These are phyloP conservation scores for Acmispon strigosus DNA, from an alignment of 306 rosid genomes.

Conservation along the genomic window DNA sequence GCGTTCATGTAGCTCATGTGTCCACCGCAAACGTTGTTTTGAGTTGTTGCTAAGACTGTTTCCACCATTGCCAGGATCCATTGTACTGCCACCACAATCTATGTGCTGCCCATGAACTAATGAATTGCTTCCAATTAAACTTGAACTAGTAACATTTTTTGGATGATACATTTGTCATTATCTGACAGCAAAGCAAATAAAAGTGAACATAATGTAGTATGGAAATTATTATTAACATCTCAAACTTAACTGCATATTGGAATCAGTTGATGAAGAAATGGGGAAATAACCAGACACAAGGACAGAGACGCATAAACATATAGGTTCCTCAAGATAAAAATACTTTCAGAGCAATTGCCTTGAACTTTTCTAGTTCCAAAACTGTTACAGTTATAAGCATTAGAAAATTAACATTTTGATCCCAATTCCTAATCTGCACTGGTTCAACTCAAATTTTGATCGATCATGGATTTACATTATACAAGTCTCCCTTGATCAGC, in stretches of 20 bases:
- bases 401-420: background rate
- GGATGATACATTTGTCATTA: conserved; percentile 72
- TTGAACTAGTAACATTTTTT: conserved; percentile 44
- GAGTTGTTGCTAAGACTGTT: conserved; percentile 51
- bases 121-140: conserved; percentile 42
- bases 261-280: background rate
- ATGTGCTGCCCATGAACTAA: conserved; percentile 48
- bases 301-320: background rate
- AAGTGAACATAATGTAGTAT: conserved; percentile 16
- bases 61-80: conserved; percentile 72
- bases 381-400: background rate
- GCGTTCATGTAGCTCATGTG: conserved; percentile 92
- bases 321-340: background rate
- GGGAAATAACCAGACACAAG: background rate
- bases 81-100: conserved; percentile 46
- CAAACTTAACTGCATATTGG: background rate
- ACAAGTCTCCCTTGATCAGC: background rate
- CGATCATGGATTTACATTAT: background rate
- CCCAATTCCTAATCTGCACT: background rate
- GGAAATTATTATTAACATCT: conserved; percentile 12
- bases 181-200: conserved; percentile 25
- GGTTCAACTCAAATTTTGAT: background rate
- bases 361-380: background rate
- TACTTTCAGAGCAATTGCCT: background rate
- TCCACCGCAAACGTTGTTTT: conserved; percentile 92